phyloP scores from a whole-genome alignment of 352 stramenopile genomes.

The Globisporangium spinosum region DNA sequence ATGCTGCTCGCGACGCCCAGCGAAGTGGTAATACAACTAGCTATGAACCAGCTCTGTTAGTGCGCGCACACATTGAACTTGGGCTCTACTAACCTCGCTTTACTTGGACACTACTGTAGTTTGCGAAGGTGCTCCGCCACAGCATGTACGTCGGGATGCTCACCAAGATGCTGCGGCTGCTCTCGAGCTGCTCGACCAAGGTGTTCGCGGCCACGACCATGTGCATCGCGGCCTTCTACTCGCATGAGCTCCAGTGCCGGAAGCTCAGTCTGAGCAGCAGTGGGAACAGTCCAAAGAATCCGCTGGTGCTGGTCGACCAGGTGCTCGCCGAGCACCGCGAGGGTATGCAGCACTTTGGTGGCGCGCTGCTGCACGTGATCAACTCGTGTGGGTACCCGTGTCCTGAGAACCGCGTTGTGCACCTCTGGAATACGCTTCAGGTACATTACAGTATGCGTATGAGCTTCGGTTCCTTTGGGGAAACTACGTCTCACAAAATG shows the following conservation, averaged over 20 bases:
- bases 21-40: slow-evolving; percentile 19
- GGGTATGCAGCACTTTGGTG: slow-evolving; percentile 56
- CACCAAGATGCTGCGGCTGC: slow-evolving; percentile 54
- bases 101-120: slow-evolving; percentile 19
- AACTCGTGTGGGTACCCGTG: slow-evolving; percentile 79
- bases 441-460: slow-evolving; percentile 19
- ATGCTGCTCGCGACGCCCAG: slow-evolving; percentile 41
- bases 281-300: not conserved
- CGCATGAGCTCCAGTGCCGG: slow-evolving; percentile 37
- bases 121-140: slow-evolving; percentile 35
- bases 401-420: slow-evolving; percentile 26
- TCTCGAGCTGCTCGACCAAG: slow-evolving; percentile 52
- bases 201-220: slow-evolving; percentile 63
- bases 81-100: not conserved
- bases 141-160: slow-evolving; percentile 62
- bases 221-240: slow-evolving; percentile 52
- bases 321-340: slow-evolving; percentile 47
- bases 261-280: not conserved
- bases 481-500: too few species aligned
- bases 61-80: not conserved
- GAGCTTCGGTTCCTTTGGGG: too few species aligned
- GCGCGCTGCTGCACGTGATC: slow-evolving; percentile 71
- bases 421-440: slow-evolving; percentile 54
- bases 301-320: slow-evolving; percentile 40
- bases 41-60: too few species aligned